These are phyloP conservation scores for Phytophthora boehmeriae DNA, from an alignment of 352 stramenopile species.

Conservation along the genomic window DNA sequence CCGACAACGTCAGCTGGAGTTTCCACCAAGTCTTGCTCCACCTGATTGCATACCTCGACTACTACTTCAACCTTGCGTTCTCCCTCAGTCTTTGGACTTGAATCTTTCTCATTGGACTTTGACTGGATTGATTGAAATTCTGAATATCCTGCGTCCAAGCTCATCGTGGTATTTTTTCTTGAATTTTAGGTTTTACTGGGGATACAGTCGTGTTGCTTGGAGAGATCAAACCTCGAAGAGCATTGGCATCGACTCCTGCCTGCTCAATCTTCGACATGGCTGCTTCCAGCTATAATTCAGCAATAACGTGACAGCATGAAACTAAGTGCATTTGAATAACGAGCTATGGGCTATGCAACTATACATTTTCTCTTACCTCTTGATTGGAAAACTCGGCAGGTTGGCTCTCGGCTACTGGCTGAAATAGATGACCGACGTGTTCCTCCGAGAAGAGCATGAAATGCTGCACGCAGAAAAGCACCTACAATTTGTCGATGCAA, in stretches of 20 bases:
- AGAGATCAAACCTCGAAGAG: slow-evolving; percentile 46
- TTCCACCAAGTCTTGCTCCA: slow-evolving; percentile 30
- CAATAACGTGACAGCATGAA: slow-evolving; percentile 2
- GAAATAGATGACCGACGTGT: slow-evolving; percentile 48
- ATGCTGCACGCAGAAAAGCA: slow-evolving; percentile 80
- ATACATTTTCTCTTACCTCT: slow-evolving; percentile 40
- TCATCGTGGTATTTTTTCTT: slow-evolving; percentile 13
- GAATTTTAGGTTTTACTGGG: slow-evolving; percentile 6
- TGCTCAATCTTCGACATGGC: slow-evolving; percentile 73
- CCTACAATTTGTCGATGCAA: slow-evolving; percentile 14
- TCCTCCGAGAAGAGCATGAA: slow-evolving; percentile 73
- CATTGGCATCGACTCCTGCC: slow-evolving; percentile 57
- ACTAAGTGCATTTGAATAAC: neutral
- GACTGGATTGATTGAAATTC: neutral
- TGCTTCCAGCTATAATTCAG: slow-evolving; percentile 53
- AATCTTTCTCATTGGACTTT: slow-evolving; percentile 13
- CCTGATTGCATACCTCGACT: slow-evolving; percentile 35
- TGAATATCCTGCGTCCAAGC: slow-evolving; percentile 7
- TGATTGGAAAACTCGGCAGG: slow-evolving; percentile 63
- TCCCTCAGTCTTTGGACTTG: slow-evolving; percentile 17
- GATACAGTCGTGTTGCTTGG: slow-evolving; percentile 2
- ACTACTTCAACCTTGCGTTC: slow-evolving; percentile 12
- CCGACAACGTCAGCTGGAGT: slow-evolving; percentile 34
- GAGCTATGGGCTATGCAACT: neutral
- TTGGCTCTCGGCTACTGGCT: slow-evolving; percentile 46